These are phyloP conservation scores for Microstegium vimineum DNA, from an alignment of 176 grass and related monocot species.

Conservation along the genomic window DNA sequence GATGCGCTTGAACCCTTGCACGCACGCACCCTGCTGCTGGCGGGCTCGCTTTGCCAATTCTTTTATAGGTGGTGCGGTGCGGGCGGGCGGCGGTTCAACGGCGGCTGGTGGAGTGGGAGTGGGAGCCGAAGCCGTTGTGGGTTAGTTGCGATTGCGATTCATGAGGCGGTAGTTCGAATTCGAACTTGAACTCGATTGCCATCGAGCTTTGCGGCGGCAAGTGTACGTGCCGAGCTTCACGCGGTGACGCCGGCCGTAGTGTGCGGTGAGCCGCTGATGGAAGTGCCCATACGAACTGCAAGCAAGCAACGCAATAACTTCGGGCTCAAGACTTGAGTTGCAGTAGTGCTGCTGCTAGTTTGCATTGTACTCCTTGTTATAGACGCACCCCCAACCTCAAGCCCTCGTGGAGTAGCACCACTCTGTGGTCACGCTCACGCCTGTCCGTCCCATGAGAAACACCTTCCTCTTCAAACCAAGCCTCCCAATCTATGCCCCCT, in stretches of 20 bases:
- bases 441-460: no score
- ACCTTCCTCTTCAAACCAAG: no score
- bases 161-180: constrained; percentile 10
- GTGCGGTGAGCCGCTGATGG: neutral
- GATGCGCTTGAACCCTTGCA: neutral
- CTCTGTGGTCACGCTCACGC: no score
- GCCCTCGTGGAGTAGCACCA: no score
- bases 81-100: neutral
- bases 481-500: no score
- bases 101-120: neutral
- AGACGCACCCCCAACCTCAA: no score
- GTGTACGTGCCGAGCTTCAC: neutral
- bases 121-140: neutral
- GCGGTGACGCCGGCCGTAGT: neutral
- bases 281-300: neutral
- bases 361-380: no score
- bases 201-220: neutral
- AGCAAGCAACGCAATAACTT: neutral
- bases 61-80: neutral
- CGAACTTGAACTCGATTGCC: neutral
- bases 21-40: neutral
- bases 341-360: neutral
- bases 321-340: neutral
- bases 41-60: neutral
- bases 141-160: constrained; percentile 22